These are phyloP conservation scores for Silene conica DNA, from an alignment of 148 eudicot genomes.

Conservation along the genomic window DNA sequence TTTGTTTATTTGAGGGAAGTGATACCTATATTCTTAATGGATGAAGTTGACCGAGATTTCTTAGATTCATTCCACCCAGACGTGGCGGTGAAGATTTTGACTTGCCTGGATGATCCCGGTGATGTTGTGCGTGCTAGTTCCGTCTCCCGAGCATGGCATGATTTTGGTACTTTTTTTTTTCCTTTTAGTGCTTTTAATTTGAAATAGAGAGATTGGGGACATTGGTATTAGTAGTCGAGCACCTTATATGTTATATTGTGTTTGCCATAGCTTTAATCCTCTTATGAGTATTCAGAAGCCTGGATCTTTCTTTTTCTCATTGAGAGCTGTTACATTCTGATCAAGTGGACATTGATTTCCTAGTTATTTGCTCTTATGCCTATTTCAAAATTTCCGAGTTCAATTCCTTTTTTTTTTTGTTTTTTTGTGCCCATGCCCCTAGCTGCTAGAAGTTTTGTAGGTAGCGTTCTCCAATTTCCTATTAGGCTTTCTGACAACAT, in stretches of 20 bases:
- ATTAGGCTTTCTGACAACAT: too few species aligned
- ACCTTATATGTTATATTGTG: not conserved
- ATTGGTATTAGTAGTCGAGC: not conserved
- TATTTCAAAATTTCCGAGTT: too few species aligned
- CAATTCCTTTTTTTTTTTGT: too few species aligned
- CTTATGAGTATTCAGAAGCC: not conserved
- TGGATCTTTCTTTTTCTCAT: not conserved
- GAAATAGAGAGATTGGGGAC: not conserved
- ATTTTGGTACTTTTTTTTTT: constrained; percentile 41
- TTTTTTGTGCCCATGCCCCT: too few species aligned
- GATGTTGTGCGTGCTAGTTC: constrained; percentile 59
- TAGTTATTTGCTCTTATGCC: not conserved
- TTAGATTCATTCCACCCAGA: constrained; percentile 50
- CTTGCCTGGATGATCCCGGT: constrained; percentile 63
- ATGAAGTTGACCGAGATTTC: constrained; percentile 33
- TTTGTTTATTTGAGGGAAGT: too few species aligned
- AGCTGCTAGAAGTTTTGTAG: too few species aligned
- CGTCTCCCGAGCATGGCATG: constrained; percentile 57
- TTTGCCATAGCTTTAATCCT: not conserved
- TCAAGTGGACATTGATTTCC: not conserved
- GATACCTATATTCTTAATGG: constrained; percentile 21
- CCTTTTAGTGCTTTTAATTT: not conserved
- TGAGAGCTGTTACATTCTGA: not conserved
- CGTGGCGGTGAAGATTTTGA: constrained; percentile 39
- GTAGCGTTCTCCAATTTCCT: too few species aligned